Evolutionary conservation across 2,329 filamentous ascomycete genomes (phyloP).

Genomic region (Phialophora chinensis): DNA sequence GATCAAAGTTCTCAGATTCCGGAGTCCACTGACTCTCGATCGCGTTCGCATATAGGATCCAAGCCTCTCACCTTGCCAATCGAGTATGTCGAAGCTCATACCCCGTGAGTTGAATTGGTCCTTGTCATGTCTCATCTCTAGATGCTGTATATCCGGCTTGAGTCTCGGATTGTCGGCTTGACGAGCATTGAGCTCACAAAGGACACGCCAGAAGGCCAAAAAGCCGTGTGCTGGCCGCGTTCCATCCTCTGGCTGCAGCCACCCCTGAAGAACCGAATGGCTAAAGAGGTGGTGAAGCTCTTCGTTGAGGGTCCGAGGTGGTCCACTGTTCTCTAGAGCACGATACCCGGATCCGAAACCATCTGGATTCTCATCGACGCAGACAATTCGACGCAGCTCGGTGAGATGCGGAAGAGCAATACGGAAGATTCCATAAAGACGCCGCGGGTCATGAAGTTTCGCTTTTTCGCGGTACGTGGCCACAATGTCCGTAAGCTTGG

Average conservation of each 20-base stretch:
- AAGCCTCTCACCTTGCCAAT: background rate
- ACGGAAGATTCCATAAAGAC: constrained; percentile 9
- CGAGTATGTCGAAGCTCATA: background rate
- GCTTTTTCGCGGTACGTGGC: background rate
- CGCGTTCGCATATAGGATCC: background rate
- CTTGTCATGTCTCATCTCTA: constrained; percentile 16
- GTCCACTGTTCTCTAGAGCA: background rate
- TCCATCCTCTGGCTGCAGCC: background rate
- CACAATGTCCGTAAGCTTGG: background rate
- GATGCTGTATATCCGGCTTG: constrained; percentile 14
- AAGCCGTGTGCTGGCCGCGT: constrained; percentile 26
- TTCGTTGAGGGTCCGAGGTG: background rate
- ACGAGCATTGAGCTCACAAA: background rate
- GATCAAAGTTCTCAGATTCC: constrained; percentile 13
- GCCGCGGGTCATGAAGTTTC: background rate
- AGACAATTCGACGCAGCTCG: constrained; percentile 18
- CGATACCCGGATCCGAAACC: constrained; percentile 5
- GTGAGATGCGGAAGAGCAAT: constrained; percentile 7
- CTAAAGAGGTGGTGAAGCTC: constrained; percentile 8
- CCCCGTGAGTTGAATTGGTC: constrained; percentile 15
- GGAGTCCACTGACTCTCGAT: constrained; percentile 6
- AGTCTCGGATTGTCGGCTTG: background rate
- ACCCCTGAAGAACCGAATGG: constrained; percentile 4
- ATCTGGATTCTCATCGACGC: constrained; percentile 7
- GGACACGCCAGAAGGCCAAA: constrained; percentile 14